A percentile compares a stretch with the other conserved stretches of the same genome.
These are phyloP conservation scores for Coemansia sp. DNA, from an alignment of 192 early-diverging fungal species.

Conservation along the genomic window DNA sequence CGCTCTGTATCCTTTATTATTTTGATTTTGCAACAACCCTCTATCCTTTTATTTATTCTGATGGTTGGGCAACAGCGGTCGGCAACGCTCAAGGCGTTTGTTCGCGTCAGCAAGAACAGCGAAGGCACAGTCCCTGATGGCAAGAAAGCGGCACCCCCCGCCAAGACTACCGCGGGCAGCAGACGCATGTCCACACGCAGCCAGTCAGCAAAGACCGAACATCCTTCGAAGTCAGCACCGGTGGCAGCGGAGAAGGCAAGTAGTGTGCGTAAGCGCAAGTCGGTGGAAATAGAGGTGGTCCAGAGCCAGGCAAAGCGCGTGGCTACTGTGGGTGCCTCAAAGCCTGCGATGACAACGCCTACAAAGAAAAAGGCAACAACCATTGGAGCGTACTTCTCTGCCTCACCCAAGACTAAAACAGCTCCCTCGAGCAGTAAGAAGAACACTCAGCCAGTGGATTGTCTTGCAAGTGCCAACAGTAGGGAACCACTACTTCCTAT, in stretches of 20 bases:
- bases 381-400: slow-evolving; percentile 30
- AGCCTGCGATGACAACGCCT: not conserved
- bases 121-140: slow-evolving; percentile 6
- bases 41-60: not conserved
- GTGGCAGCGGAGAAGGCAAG: not conserved
- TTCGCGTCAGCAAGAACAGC: slow-evolving; percentile 45
- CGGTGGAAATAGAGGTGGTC: not conserved
- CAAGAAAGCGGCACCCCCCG: not conserved
- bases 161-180: not conserved
- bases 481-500: not conserved
- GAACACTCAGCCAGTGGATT: not conserved
- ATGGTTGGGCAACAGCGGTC: slow-evolving; percentile 13
- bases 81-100: slow-evolving; percentile 37
- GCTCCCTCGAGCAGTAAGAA: not conserved
- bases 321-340: not conserved
- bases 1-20: no score
- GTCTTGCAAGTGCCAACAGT: not conserved
- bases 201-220: slow-evolving; percentile 21
- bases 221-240: not conserved
- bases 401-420: not conserved
- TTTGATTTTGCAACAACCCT: no score
- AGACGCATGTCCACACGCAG: slow-evolving; percentile 38
- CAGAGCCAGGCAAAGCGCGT: slow-evolving; percentile 10
- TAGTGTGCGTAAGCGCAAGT: slow-evolving; percentile 32
- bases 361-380: slow-evolving; percentile 21